Conservation (phyloP, 2,329 filamentous ascomycete genomes). For the Talaromyces marneffei region DNA sequence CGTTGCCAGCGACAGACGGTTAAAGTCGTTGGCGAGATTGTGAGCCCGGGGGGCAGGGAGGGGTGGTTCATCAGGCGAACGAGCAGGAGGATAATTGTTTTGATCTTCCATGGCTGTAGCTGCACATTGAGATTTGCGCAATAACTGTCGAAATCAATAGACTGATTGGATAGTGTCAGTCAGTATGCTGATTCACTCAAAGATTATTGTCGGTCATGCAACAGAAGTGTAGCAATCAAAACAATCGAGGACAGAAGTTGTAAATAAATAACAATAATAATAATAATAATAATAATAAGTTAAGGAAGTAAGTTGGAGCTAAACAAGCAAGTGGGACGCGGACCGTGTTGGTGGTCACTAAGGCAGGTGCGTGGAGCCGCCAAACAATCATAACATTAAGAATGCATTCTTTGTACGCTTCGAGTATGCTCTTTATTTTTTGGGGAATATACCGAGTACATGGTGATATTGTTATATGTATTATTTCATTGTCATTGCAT, state of each 20-base stretch:
- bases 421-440: neutral
- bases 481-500: no score
- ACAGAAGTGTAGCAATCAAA: neutral
- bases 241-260: neutral
- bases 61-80: conserved; percentile 10
- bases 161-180: neutral
- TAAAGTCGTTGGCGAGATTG: conserved; percentile 22
- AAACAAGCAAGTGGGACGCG: conserved; percentile 12
- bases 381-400: neutral
- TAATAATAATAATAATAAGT: no score
- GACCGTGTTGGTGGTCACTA: neutral
- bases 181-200: neutral
- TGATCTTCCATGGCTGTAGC: conserved; percentile 12
- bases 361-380: conserved; percentile 7
- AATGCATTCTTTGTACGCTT: neutral
- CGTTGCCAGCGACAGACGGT: conserved; percentile 24
- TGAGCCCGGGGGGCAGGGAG: conserved; percentile 16
- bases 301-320: neutral
- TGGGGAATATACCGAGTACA: no score
- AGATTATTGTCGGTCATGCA: neutral
- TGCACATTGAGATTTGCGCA: conserved; percentile 1
- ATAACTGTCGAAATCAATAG: neutral
- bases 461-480: no score
- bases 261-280: neutral
- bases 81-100: neutral